Base-by-base conservation (phyloP, 306 rosid species). In the Quercus engelmannii region DNA sequence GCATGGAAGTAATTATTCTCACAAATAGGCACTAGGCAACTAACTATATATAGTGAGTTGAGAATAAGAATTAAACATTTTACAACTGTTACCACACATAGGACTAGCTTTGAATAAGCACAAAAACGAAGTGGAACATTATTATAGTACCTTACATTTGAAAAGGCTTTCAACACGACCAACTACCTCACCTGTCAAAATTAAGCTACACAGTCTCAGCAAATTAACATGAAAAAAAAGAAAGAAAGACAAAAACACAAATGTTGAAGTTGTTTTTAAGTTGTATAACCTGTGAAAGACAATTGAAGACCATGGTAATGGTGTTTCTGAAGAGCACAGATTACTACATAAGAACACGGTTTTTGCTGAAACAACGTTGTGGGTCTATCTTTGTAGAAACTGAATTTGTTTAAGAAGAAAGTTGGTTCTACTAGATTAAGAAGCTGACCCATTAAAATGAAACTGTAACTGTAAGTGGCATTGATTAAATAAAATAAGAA, bases 201-300 rank as follows among this genome's bases (percentile, higher is more conserved):
- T 57, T 12, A 83, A 83, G 80, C 80, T 75, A 35, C 71, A 58
- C 63, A 82, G 12, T 81, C 51, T 85, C 71, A 55, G 72, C 49
- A 76, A n/a, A 73, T 20, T 7, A 31, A 62, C 13, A 54, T 38
- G 35, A 74, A 6, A 73, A 62, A 1, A 65, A 43, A 79, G 0
- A 11, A 1, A 12, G 0, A 12, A 7, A 2, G 3, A 12, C 54
- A n/a, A 75, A 18, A 41, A n/a, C 69, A 55, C 35, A 78, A 5
- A 23, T 56, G 21, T 20, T 17, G 70, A 76, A 76, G 20, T 5
- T 54, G 5, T 57, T 19, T 26, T 5, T 2, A 52, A 46, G 65
- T 56, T 72, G 58, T 79, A 73, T 25, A 78, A 89, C 94, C 94
- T 91, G 78, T 83, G 31, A 75, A 71, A 55, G 87, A 78, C 52